Evolutionary conservation across 169 alveolate genomes (phyloP), one percentile per base, ranked within the genome.

Genomic region (Blepharisma undulans): DNA sequence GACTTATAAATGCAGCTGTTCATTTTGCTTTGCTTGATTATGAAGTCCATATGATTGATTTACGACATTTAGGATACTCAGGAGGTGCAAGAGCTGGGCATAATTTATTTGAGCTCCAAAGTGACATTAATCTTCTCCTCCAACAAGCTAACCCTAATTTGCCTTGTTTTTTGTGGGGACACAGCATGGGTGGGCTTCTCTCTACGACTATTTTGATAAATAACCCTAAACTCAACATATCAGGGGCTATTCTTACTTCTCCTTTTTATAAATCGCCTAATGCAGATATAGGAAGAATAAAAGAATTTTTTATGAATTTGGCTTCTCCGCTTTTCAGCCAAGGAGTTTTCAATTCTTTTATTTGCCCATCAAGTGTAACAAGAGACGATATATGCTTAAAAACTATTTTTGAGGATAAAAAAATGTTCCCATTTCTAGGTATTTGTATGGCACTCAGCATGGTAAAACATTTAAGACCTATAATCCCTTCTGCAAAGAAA

Each of bases 141-240:
- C 77, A 88, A 34, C 77, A 88, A 76, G 93, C 77, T 0, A 79
- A 74, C 33, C 88, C 92, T 4, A 81, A 87, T n/a, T 33, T 92
- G 34, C 96, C 96, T 27, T 72, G 91, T 10, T 94, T 94, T 78
- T 19, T 94, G 3, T 92, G 77, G 71, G 95, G 94, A 4, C 96
- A 94, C 72, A 88, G 94, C 72, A 94, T 94, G 96, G 96, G 96
- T 19, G 94, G 95, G 0, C 29, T 84, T 36, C 71, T 93, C 7
- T 2, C 80, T 25, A 72, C 91, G 5, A 33, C 95, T 16, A 87
- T 87, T 66, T 34, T 92, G 21, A 48, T 91, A 76, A 94, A 94
- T 72, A 94, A 94, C 71, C 95, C 95, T 27, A 22, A 27, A 33
- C 84, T 94, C 1, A 94, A 92, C 48, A 30, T 94, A 18, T 4